These are phyloP conservation scores for Logfia minima DNA, from an alignment of 129 eudicot genomes.

Conservation along the genomic window DNA sequence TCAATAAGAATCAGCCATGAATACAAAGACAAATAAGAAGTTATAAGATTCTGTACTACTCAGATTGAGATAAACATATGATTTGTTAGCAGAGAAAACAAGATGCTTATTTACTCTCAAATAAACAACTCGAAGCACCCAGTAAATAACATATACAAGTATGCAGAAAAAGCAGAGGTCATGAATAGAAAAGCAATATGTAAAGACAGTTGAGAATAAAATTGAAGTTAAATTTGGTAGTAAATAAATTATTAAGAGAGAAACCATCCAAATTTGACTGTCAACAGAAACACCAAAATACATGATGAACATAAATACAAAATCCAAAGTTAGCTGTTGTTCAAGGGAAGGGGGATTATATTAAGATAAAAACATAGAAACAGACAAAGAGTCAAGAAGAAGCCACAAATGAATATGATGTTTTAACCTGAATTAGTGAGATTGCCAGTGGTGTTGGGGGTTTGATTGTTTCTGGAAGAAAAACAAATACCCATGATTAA, in stretches of 20 bases:
- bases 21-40: too few relatives aligned
- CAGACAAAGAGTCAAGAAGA: neutral
- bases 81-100: too few relatives aligned
- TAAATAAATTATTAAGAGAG: neutral
- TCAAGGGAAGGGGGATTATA: conserved; percentile 8
- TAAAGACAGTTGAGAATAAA: too few relatives aligned
- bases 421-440: conserved; percentile 44
- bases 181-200: conserved; percentile 4
- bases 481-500: conserved; percentile 46
- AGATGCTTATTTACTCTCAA: too few relatives aligned
- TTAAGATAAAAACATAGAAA: neutral
- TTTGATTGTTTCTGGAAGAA: conserved; percentile 32
- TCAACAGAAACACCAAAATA: neutral
- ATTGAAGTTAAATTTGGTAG: too few relatives aligned
- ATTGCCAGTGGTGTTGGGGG: conserved; percentile 40
- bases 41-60: too few relatives aligned
- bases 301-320: neutral
- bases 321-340: conserved; percentile 11
- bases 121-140: too few relatives aligned
- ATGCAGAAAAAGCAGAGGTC: neutral
- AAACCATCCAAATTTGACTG: neutral
- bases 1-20: too few relatives aligned
- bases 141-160: neutral
- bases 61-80: too few relatives aligned
- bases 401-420: neutral